A percentile compares a stretch with the other conserved stretches of the same genome.
Conservation (phyloP, 2,329 filamentous ascomycete species). For the Neonectria magnoliae region DNA sequence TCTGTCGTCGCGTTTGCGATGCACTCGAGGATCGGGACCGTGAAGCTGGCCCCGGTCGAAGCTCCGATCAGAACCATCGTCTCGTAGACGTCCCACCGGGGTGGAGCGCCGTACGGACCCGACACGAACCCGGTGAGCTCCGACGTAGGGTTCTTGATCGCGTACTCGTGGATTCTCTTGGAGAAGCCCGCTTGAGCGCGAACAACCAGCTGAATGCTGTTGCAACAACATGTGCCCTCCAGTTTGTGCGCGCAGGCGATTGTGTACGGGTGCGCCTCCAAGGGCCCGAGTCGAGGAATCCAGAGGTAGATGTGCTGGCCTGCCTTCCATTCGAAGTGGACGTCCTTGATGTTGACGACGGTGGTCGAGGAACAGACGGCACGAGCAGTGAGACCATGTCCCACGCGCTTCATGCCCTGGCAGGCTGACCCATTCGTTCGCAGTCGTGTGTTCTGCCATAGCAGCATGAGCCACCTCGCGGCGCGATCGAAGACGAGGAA, state of each 20-base stretch:
- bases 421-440: constrained; percentile 54
- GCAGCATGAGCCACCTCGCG: constrained; percentile 58
- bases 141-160: constrained; percentile 49
- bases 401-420: constrained; percentile 59
- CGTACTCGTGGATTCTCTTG: constrained; percentile 59
- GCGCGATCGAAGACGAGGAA: constrained; percentile 70
- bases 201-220: constrained; percentile 68
- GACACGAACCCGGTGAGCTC: constrained; percentile 56
- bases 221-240: constrained; percentile 63
- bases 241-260: constrained; percentile 66
- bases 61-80: constrained; percentile 69
- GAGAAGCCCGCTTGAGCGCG: constrained; percentile 68
- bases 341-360: constrained; percentile 67
- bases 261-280: constrained; percentile 70
- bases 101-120: constrained; percentile 66
- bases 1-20: constrained; percentile 54
- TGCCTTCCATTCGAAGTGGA: constrained; percentile 67
- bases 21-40: constrained; percentile 67
- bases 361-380: constrained; percentile 63
- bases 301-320: constrained; percentile 71
- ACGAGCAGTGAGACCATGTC: constrained; percentile 61
- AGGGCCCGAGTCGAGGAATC: constrained; percentile 62
- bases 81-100: constrained; percentile 67
- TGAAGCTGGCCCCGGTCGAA: constrained; percentile 71
- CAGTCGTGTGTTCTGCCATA: constrained; percentile 64